A percentile compares a stretch with the other conserved stretches of the same genome.
phyloP scores from a whole-genome alignment of 257 asterid genomes.

The Solanum bulbocastanum region DNA sequence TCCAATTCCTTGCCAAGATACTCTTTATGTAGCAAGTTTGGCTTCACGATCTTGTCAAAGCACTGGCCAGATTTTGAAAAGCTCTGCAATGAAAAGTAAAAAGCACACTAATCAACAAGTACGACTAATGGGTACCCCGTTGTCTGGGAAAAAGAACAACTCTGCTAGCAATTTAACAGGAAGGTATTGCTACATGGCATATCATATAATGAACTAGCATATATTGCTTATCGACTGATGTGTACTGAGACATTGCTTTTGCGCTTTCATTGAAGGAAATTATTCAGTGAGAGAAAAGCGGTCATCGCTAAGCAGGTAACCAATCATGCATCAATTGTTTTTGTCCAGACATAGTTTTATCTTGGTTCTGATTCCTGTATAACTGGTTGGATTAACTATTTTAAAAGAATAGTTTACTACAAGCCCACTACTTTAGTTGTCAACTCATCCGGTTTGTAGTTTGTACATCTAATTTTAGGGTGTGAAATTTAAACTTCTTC shows the following conservation, averaged over 20 bases:
- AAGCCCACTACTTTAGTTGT: background rate
- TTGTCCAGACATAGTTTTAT: background rate
- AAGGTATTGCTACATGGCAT: slow-evolving; percentile 40
- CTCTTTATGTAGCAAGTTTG: slow-evolving; percentile 49
- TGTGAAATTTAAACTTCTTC: background rate
- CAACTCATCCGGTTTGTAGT: background rate
- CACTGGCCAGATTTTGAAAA: slow-evolving; percentile 33
- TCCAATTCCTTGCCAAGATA: slow-evolving; percentile 63
- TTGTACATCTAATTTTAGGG: background rate
- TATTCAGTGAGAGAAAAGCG: slow-evolving; percentile 27
- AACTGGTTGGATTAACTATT: background rate
- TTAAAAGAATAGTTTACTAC: background rate
- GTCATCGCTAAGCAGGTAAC: slow-evolving; percentile 38
- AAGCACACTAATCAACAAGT: slow-evolving; percentile 34
- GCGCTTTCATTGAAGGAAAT: slow-evolving; percentile 40
- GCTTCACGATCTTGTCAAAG: slow-evolving; percentile 61
- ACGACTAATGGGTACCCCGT: slow-evolving; percentile 25
- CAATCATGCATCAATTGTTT: background rate
- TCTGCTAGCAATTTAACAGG: slow-evolving; percentile 27
- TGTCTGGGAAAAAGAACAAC: slow-evolving; percentile 34
- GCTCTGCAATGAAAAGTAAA: slow-evolving; percentile 35
- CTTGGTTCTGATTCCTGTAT: background rate
- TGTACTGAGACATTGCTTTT: slow-evolving; percentile 6
- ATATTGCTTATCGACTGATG: background rate
- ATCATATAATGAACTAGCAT: background rate